Conservation (phyloP, 2,329 filamentous ascomycete species). For the Aspergillus aculeatus region DNA sequence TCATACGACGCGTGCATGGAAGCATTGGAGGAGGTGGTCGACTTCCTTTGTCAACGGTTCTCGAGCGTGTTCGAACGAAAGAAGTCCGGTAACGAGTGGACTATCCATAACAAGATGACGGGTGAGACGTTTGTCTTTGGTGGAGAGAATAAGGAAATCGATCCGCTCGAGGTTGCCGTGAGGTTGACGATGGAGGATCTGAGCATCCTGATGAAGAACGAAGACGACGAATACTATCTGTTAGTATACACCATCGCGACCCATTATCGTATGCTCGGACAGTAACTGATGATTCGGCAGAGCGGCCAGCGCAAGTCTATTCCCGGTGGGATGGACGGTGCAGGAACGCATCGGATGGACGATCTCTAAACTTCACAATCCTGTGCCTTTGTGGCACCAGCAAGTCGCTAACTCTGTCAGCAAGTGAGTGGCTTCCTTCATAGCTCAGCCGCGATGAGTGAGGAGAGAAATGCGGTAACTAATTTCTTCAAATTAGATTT, state of each 20-base stretch:
- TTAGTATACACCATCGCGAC: conserved; percentile 23
- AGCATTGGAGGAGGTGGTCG: conserved; percentile 46
- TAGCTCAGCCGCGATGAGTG: neutral
- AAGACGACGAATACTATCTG: conserved; percentile 50
- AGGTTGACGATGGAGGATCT: conserved; percentile 54
- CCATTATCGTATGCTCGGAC: neutral
- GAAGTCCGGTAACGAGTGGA: conserved; percentile 25
- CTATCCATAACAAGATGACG: conserved; percentile 45
- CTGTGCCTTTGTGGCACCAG: conserved; percentile 52
- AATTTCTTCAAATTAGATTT: conserved; percentile 35
- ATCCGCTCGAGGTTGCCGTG: conserved; percentile 52
- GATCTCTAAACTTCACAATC: conserved; percentile 48
- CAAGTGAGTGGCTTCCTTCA: conserved; percentile 33
- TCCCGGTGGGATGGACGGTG: conserved; percentile 54
- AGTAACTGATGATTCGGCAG: conserved; percentile 25
- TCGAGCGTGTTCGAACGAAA: conserved; percentile 44
- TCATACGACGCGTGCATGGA: conserved; percentile 49
- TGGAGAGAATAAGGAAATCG: conserved; percentile 31
- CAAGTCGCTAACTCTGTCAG: conserved; percentile 45
- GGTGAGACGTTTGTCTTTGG: conserved; percentile 45
- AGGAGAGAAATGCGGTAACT: conserved; percentile 1
- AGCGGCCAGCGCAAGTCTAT: conserved; percentile 53
- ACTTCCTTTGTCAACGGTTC: conserved; percentile 47
- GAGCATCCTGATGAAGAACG: conserved; percentile 48
- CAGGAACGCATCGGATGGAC: conserved; percentile 50